phyloP scores from a whole-genome alignment of 257 asterid genomes.

The Paulownia fortunei region DNA sequence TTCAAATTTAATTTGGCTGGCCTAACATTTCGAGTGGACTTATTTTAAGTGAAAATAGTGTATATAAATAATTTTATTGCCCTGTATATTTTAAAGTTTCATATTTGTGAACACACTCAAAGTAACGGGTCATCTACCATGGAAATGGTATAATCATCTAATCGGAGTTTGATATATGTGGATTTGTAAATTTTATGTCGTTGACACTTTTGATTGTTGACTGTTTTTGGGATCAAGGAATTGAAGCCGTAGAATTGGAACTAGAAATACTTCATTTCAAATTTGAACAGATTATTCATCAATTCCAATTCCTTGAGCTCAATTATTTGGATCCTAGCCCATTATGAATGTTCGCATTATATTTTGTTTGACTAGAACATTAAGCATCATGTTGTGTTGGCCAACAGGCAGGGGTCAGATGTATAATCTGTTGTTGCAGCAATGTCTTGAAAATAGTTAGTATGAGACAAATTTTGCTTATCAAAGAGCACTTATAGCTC shows the following conservation, averaged over 20 bases:
- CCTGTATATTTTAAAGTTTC: too few species aligned
- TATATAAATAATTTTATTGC: too few species aligned
- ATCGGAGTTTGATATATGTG: background rate
- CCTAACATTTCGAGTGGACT: background rate
- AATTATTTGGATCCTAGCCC: background rate
- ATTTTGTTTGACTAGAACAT: background rate
- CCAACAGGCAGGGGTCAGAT: background rate
- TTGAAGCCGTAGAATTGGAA: background rate
- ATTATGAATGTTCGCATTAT: background rate
- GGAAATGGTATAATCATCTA: background rate
- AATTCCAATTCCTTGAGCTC: background rate
- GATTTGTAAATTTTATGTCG: background rate
- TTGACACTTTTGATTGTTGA: background rate
- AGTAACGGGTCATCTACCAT: too few species aligned
- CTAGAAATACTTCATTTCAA: background rate
- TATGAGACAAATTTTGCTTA: background rate
- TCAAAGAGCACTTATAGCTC: background rate
- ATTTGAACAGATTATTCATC: background rate
- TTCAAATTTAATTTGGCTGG: background rate
- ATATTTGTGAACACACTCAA: too few species aligned
- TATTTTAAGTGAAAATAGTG: background rate
- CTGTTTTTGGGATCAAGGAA: background rate
- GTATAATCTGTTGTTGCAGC: background rate
- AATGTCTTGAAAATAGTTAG: background rate
- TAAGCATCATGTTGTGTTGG: background rate